Evolutionary conservation across 495 filamentous ascomycete species (phyloP).

Genomic region (Apiosordaria backusii): DNA sequence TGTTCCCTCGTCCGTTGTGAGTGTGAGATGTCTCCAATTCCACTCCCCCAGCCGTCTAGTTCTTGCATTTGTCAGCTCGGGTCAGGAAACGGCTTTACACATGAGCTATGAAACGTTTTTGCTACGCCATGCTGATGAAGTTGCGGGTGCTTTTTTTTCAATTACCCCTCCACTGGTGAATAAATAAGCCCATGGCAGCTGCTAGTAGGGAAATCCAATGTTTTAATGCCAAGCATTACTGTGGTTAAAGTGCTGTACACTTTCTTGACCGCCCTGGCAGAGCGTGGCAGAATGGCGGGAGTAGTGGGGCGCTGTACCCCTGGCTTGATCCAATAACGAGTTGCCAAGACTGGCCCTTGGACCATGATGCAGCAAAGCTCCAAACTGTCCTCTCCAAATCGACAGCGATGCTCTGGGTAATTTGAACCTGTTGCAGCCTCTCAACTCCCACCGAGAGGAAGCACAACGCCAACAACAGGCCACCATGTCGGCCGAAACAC

Average conservation of each 20-base stretch:
- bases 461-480: conserved; percentile 29
- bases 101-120: neutral
- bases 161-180: neutral
- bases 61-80: neutral
- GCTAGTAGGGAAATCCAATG: neutral
- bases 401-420: conserved; percentile 15
- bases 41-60: too few species aligned
- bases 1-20: neutral
- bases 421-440: conserved; percentile 22
- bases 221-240: neutral
- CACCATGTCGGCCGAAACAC: conserved; percentile 39
- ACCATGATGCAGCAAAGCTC: conserved; percentile 34
- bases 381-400: conserved; percentile 42
- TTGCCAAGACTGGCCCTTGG: conserved; percentile 29
- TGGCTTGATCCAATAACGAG: conserved; percentile 13
- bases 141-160: neutral
- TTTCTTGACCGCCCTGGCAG: conserved; percentile 14
- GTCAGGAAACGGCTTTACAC: neutral
- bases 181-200: neutral
- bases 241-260: neutral
- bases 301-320: conserved; percentile 16
- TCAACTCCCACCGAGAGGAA: conserved; percentile 31
- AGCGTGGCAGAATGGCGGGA: conserved; percentile 20
- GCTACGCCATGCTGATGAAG: neutral
- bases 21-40: neutral